Conservation (phyloP, 768 basidiomycete species). For the Agaricus subrufescens region DNA sequence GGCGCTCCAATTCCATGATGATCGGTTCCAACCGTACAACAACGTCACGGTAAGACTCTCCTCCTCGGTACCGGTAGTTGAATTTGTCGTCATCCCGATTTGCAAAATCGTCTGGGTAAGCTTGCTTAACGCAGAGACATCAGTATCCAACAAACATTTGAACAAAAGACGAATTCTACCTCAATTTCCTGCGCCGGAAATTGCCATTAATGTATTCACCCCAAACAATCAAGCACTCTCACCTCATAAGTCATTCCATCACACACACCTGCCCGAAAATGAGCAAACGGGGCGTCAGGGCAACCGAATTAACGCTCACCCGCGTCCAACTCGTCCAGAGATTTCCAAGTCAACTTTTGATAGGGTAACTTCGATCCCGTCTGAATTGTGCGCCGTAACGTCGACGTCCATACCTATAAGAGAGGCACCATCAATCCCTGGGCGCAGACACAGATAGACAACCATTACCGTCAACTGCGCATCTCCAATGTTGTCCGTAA, state of each 20-base stretch:
- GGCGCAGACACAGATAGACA: not conserved
- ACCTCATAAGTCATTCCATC: conserved; percentile 98
- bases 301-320: conserved; percentile 28
- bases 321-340: conserved; percentile 95
- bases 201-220: not conserved
- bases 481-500: conserved; percentile 88
- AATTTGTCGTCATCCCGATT: conserved; percentile 99
- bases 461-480: conserved; percentile 72
- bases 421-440: not conserved
- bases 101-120: conserved; percentile 97
- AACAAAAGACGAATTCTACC: conserved; percentile 34
- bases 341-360: conserved; percentile 96
- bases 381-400: conserved; percentile 86
- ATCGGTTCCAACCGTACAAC: conserved; percentile 93
- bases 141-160: not conserved
- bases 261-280: conserved; percentile 61
- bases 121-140: conserved; percentile 46
- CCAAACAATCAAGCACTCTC: not conserved
- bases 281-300: not conserved
- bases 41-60: conserved; percentile 98
- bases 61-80: conserved; percentile 96
- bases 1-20: conserved; percentile 98
- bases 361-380: conserved; percentile 82
- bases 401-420: conserved; percentile 96
- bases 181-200: conserved; percentile 70